These are phyloP conservation scores for Yamadazyma pseudoaaseri DNA, from an alignment of 1,139 yeast species.

Conservation along the genomic window DNA sequence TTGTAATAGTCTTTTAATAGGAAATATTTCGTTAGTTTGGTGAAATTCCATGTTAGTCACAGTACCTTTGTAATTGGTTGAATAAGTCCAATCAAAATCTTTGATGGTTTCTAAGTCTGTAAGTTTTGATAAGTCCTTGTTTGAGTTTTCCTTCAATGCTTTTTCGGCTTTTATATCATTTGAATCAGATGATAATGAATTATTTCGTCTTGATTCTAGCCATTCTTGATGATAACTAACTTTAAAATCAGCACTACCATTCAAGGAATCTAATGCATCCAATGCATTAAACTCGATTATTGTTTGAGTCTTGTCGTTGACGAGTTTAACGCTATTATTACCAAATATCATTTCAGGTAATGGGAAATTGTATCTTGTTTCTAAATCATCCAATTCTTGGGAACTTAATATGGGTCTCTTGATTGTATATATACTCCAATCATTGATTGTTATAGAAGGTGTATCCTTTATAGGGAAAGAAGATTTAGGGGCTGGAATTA, in stretches of 20 bases:
- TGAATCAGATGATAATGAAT: constrained; percentile 19
- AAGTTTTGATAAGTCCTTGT: constrained; percentile 36
- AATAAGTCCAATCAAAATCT: constrained; percentile 96
- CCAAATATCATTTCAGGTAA: constrained; percentile 98
- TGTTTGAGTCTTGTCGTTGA: constrained; percentile 41
- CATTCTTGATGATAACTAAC: constrained; percentile 91
- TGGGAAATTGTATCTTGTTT: constrained; percentile 66
- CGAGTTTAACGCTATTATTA: constrained; percentile 64
- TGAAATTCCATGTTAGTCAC: constrained; percentile 20
- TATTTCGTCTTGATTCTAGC: constrained; percentile 61
- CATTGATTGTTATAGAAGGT: constrained; percentile 64
- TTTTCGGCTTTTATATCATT: constrained; percentile 27
- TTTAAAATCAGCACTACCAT: constrained; percentile 36
- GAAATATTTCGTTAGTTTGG: constrained; percentile 43
- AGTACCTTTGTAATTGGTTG: constrained; percentile 75
- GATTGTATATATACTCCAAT: constrained; percentile 75
- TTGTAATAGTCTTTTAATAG: constrained; percentile 62
- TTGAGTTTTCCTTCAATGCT: constrained; percentile 26
- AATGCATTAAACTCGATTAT: constrained; percentile 67
- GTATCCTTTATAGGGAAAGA: constrained; percentile 58
- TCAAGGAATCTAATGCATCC: constrained; percentile 75
- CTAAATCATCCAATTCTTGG: constrained; percentile 68
- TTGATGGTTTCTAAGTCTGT: constrained; percentile 46
- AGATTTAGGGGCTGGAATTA: constrained; percentile 71
- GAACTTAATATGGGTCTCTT: constrained; percentile 78